Evolutionary conservation across 768 basidiomycete genomes (phyloP).

Genomic region (Calocybe gangraenosa): DNA sequence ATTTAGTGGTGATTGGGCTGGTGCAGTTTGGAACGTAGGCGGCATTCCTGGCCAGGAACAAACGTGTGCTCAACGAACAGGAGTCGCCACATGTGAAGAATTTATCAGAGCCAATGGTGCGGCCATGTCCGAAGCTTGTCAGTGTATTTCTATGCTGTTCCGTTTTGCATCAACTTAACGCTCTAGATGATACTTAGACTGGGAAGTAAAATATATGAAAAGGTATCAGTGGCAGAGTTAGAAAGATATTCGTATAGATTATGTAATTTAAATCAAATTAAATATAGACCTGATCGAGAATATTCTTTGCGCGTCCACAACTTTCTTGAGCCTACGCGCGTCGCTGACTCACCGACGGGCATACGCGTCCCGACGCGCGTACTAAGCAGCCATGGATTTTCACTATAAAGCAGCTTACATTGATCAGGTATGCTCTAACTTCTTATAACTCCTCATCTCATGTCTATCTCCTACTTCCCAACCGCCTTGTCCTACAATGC

Average conservation of each 20-base stretch:
- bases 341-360: no score
- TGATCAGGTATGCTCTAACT: no score
- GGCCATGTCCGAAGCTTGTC: conserved; percentile 74
- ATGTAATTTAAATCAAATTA: no score
- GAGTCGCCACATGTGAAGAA: conserved; percentile 73
- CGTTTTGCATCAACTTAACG: not conserved
- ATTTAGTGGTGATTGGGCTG: conserved; percentile 85
- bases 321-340: no score
- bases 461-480: no score
- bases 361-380: conserved; percentile 21
- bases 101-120: conserved; percentile 73
- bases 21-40: conserved; percentile 64
- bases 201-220: conserved; percentile 76
- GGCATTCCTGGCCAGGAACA: conserved; percentile 83
- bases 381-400: not conserved
- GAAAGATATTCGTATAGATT: no score
- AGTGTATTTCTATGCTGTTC: conserved; percentile 26
- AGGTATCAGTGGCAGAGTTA: conserved; percentile 49
- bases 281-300: conserved; percentile 8
- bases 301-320: conserved; percentile 5
- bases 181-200: conserved; percentile 46
- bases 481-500: no score
- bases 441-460: no score
- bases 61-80: conserved; percentile 82
- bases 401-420: conserved; percentile 17